Evolutionary conservation across 2,329 filamentous ascomycete genomes (phyloP).

Genomic region (Fusarium hostae): DNA sequence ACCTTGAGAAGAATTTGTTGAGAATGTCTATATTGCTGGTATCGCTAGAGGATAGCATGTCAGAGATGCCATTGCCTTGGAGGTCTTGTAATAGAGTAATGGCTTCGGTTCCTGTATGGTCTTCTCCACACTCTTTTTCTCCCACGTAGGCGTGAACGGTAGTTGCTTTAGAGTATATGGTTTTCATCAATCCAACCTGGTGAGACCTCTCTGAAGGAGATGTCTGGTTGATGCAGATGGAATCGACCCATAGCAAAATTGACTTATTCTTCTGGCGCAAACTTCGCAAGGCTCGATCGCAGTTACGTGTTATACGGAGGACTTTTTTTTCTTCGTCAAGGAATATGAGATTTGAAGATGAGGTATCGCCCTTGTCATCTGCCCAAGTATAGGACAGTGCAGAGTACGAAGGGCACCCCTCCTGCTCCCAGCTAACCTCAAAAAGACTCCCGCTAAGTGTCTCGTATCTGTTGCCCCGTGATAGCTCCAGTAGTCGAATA

Average conservation of each 20-base stretch:
- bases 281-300: accelerated
- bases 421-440: background rate
- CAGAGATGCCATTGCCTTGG: accelerated
- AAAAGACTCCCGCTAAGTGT: background rate
- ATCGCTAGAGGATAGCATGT: accelerated
- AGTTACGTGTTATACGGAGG: background rate
- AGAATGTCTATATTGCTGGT: accelerated
- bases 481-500: background rate
- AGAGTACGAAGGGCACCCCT: accelerated
- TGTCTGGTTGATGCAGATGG: background rate
- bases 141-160: background rate
- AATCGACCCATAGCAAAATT: background rate
- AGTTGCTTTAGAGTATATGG: background rate
- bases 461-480: accelerated
- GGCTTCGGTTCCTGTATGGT: background rate
- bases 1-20: background rate
- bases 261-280: background rate
- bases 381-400: background rate
- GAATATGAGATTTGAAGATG: background rate
- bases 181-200: background rate
- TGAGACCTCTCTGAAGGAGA: background rate
- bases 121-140: accelerated
- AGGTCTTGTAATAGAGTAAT: accelerated
- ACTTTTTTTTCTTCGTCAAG: accelerated
- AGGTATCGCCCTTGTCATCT: accelerated